Conservation (phyloP, 2,329 filamentous ascomycete genomes). For the Penicillium sclerotiorum region DNA sequence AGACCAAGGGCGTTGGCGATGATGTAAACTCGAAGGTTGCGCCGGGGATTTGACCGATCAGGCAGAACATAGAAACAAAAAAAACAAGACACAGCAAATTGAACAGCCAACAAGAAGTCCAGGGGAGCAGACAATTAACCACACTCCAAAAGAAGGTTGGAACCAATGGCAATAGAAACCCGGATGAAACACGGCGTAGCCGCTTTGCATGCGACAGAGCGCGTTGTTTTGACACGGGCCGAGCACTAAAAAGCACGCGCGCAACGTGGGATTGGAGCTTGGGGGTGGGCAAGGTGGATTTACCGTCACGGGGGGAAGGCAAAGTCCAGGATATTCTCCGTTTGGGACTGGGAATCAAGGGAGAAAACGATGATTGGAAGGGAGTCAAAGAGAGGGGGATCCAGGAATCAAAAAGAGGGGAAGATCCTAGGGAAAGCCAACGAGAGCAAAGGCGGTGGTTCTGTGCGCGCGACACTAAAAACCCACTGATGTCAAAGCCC, state of each 20-base stretch:
- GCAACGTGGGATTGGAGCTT: constrained; percentile 24
- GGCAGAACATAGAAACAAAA: constrained; percentile 11
- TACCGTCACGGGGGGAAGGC: constrained; percentile 14
- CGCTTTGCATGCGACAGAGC: constrained; percentile 22
- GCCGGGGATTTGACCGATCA: constrained; percentile 20
- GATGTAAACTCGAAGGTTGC: no score
- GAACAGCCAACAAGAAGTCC: neutral
- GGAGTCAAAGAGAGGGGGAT: constrained; percentile 21
- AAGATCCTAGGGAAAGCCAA: constrained; percentile 13
- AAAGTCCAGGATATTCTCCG: constrained; percentile 4
- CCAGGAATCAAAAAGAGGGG: constrained; percentile 7
- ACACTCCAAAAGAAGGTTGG: no score
- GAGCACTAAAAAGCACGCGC: constrained; percentile 18
- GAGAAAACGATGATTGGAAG: constrained; percentile 18
- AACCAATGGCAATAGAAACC: constrained; percentile 16
- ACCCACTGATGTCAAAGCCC: constrained; percentile 14
- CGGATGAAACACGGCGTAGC: constrained; percentile 9
- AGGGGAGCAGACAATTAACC: neutral
- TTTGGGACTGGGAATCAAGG: constrained; percentile 8
- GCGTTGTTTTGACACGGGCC: constrained; percentile 27
- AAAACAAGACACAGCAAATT: neutral
- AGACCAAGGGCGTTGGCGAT: no score
- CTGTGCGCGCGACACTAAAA: neutral
- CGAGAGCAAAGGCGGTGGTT: constrained; percentile 7
- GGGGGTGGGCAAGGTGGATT: constrained; percentile 11